These are phyloP conservation scores for Terana coerulea DNA, from an alignment of 768 basidiomycete genomes.

Conservation along the genomic window DNA sequence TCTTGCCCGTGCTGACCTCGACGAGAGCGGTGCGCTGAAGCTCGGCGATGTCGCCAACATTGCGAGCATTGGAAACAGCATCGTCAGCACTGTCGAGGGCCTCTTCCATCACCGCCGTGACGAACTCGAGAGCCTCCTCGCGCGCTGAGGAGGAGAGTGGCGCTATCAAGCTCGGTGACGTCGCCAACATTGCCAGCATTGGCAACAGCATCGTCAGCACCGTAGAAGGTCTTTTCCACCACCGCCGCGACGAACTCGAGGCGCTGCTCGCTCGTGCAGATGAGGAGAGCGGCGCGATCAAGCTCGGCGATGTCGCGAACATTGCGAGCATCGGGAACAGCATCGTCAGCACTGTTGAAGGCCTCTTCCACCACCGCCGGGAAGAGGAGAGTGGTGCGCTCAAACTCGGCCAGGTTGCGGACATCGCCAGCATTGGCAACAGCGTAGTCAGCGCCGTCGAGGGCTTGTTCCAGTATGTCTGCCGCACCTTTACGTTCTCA, in stretches of 20 bases:
- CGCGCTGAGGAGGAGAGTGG: not conserved
- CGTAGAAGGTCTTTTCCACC: not conserved
- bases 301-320: not conserved
- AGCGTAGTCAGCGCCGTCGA: not conserved
- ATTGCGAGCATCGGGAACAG: conserved; percentile 6
- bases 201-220: not conserved
- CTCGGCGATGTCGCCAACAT: not conserved
- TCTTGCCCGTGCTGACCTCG: conserved; percentile 4
- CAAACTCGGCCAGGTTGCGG: not conserved
- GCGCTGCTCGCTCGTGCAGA: not conserved
- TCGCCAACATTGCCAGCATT: not conserved
- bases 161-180: not conserved
- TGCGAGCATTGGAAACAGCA: not conserved
- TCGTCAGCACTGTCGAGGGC: not conserved
- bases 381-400: conserved; percentile 8
- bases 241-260: conserved; percentile 6
- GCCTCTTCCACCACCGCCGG: too few species aligned
- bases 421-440: conserved; percentile 3
- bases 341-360: not conserved
- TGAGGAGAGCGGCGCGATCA: conserved; percentile 3
- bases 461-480: not conserved
- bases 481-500: too few species aligned
- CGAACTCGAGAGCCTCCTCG: not conserved
- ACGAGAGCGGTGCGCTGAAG: conserved; percentile 5
- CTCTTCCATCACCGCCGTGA: conserved; percentile 6